Evolutionary conservation across 2,329 filamentous ascomycete species (phyloP), one percentile per base, ranked within the genome.

Genomic region (Trichoderma lentiforme): DNA sequence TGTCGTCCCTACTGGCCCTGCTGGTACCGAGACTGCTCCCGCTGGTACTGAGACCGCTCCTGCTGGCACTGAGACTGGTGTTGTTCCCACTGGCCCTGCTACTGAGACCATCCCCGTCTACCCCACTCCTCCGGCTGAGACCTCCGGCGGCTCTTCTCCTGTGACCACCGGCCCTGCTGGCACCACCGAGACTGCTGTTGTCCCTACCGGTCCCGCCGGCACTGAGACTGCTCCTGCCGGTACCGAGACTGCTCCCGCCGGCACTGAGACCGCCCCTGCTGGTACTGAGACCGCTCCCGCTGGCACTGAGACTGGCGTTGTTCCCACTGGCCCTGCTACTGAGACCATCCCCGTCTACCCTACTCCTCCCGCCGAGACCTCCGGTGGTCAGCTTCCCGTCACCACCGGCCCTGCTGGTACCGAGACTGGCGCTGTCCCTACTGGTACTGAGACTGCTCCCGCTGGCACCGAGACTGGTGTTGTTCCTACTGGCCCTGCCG

Each of bases 1-100:
- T 36, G 53, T 58, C 30, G 11, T 65, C 34, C 15, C 60, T 61
- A 60, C 36, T 12, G 34, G n/a, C 60, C 34, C 58, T 32, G 26
- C 32, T 7, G 71, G 74, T 24, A 74, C 79, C 62, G 79, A 78
- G 53, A 43, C 71, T 26, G 28, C n/a, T 15, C 26, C 63, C 30
- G 47, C 30, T 47, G 93, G 28, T 60, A 34, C 32, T 14, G 32
- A 34, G 34, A 39, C 14, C 15, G 36, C 9, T 15, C 65, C 70
- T 36, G 24, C 67, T n/a, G 32, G 28, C 6, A 15, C 65, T 39
- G 63, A 53, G 58, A 58, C 21, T 32, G 51, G 43, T 56, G 57
- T 24, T 66, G 24, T 26, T 11, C 51, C 36, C n/a, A 32, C 36
- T 4, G 56, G 57, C 30, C 30, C 58, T 43, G 24, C 30, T 9